Evolutionary conservation across 345 rosid genomes (phyloP).

Genomic region (Eucalyptus pauciflora): DNA sequence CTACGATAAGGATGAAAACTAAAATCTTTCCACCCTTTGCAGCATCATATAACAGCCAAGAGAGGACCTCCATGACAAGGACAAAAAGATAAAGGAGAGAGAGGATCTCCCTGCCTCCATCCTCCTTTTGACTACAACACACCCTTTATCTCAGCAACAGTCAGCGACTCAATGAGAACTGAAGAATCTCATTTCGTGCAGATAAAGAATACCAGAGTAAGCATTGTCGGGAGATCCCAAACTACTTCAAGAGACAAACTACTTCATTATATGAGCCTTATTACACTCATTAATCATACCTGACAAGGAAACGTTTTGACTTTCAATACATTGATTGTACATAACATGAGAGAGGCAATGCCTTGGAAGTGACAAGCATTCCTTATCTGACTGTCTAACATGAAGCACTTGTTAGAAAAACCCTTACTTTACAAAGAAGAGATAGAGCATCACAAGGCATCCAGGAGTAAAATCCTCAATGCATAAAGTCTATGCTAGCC

Average conservation of each 20-base stretch:
- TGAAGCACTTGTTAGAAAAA: neutral
- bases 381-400: neutral
- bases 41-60: neutral
- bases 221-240: neutral
- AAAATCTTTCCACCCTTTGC: neutral
- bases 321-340: neutral
- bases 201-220: neutral
- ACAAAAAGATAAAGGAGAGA: neutral
- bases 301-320: neutral
- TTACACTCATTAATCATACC: neutral
- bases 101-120: neutral
- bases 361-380: neutral
- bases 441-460: neutral
- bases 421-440: neutral
- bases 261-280: neutral
- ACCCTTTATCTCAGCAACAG: neutral
- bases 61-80: neutral
- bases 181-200: neutral
- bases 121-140: neutral
- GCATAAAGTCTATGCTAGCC: neutral
- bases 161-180: neutral
- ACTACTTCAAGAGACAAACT: neutral
- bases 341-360: neutral
- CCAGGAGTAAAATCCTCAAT: neutral
- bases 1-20: neutral